phyloP scores from a whole-genome alignment of 1,139 yeast species.

The Saccharomyces hybrid region DNA sequence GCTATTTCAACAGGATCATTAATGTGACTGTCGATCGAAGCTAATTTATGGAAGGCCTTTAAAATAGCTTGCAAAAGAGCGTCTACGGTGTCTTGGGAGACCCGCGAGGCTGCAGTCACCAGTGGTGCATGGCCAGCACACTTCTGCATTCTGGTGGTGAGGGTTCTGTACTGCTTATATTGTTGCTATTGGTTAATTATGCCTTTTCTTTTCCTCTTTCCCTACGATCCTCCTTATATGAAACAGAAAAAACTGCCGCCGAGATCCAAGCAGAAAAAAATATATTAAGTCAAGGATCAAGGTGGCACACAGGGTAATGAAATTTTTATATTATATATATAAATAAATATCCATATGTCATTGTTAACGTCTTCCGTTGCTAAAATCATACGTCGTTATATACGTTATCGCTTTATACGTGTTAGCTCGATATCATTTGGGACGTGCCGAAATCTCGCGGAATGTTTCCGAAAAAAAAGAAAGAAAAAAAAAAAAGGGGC shows the following conservation, averaged over 20 bases:
- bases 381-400: neutral
- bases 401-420: neutral
- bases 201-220: neutral
- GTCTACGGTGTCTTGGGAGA: neutral
- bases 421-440: neutral
- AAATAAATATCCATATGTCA: neutral
- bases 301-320: neutral
- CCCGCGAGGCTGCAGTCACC: neutral
- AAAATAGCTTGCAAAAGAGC: neutral
- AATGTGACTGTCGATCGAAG: neutral
- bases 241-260: constrained; percentile 1
- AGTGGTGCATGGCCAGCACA: neutral
- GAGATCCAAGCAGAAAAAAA: neutral
- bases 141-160: neutral
- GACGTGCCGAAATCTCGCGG: neutral
- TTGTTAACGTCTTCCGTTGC: neutral
- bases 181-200: neutral
- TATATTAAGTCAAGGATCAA: neutral
- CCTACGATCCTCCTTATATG: neutral
- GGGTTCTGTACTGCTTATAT: neutral
- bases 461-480: neutral
- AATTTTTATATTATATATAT: neutral
- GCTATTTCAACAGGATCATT: neutral
- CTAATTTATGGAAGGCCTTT: constrained; percentile 2
- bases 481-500: neutral